Conservation (phyloP, 2,329 filamentous ascomycete genomes). For the Botrytis fragariae region DNA sequence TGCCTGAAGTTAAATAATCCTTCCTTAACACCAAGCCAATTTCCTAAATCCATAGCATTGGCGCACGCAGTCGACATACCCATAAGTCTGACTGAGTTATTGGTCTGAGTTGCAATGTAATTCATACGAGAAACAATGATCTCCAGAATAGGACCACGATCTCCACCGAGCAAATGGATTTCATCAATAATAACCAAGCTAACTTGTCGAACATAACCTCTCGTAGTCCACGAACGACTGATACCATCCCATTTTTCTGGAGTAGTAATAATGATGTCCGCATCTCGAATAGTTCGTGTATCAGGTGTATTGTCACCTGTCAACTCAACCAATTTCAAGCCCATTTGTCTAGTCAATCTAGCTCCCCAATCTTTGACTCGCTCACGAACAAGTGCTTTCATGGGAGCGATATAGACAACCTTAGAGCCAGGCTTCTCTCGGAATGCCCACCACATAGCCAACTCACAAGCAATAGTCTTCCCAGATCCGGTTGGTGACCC, state of each 20-base stretch:
- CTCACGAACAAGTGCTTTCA: conserved; percentile 97
- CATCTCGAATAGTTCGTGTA: conserved; percentile 89
- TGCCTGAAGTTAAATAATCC: conserved; percentile 96
- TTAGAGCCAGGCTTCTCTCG: conserved; percentile 91
- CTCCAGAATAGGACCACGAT: conserved; percentile 94
- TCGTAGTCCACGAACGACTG: conserved; percentile 96
- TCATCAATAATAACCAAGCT: conserved; percentile 97
- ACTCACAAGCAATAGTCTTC: conserved; percentile 92
- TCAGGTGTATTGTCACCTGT: conserved; percentile 98
- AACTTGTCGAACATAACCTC: conserved; percentile 92
- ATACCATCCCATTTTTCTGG: conserved; percentile 99
- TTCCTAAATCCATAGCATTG: conserved; percentile 88
- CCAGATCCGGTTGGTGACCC: conserved; percentile 96
- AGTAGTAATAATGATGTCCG: conserved; percentile 96
- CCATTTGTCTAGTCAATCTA: conserved; percentile 77
- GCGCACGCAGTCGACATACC: conserved; percentile 99
- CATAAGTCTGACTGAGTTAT: conserved; percentile 81
- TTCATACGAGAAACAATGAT: conserved; percentile 97
- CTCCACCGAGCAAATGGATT: conserved; percentile 94
- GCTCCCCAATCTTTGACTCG: conserved; percentile 92
- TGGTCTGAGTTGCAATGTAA: conserved; percentile 93
- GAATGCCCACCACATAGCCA: conserved; percentile 99
- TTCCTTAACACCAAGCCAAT: conserved; percentile 96
- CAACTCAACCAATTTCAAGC: conserved; percentile 87
- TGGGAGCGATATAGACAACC: conserved; percentile 97